These are phyloP conservation scores for Arthrobotrys pseudoclavata DNA, from an alignment of 2,329 filamentous ascomycete genomes.

Conservation along the genomic window DNA sequence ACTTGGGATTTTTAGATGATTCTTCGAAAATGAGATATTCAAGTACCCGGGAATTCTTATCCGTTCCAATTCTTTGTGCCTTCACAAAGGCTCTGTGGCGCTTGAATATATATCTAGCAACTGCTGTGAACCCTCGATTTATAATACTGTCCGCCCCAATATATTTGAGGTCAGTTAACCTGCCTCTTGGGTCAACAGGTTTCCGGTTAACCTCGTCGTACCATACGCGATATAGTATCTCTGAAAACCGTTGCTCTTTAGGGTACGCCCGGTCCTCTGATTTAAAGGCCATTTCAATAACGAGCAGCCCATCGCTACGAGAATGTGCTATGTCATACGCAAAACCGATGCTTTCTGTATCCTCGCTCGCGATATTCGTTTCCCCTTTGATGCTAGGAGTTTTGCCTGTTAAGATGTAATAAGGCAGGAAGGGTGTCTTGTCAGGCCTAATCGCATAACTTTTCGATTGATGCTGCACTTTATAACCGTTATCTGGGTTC, in stretches of 20 bases:
- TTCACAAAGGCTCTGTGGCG: neutral
- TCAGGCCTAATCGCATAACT: neutral
- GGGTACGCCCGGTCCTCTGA: neutral
- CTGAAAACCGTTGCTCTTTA: constrained; percentile 27
- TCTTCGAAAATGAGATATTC: neutral
- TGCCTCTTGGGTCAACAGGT: neutral
- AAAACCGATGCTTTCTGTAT: neutral
- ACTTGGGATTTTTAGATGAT: neutral
- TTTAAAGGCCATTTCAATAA: constrained; percentile 15
- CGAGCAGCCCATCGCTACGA: neutral
- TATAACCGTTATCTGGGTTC: neutral
- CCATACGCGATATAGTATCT: constrained; percentile 44
- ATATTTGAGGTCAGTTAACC: neutral
- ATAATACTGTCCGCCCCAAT: constrained; percentile 5
- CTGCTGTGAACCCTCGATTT: neutral
- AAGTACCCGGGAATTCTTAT: too few species aligned
- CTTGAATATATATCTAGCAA: neutral
- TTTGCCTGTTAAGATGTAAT: neutral
- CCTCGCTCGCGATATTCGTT: neutral
- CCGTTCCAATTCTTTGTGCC: too few species aligned
- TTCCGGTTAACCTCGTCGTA: constrained; percentile 1
- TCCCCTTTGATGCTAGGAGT: too few species aligned
- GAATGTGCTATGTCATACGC: neutral
- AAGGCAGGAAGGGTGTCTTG: neutral
- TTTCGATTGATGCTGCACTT: too few species aligned